Conservation (phyloP, 176 grass and related monocot species). For the Phoenix roebelenii region DNA sequence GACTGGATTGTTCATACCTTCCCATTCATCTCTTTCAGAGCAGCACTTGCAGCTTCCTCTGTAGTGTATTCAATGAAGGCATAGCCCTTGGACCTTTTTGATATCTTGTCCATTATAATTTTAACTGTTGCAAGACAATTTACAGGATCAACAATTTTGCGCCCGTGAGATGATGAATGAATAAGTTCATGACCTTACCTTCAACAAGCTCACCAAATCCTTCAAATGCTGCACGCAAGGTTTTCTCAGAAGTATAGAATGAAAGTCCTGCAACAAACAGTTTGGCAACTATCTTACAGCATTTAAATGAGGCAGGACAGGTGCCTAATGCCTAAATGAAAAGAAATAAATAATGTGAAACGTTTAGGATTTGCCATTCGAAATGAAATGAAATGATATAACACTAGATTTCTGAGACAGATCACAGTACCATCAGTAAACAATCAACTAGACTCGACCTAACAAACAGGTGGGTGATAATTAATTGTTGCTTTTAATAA, state of each 20-base stretch:
- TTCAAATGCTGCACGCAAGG: slow-evolving; percentile 72
- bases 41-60: slow-evolving; percentile 79
- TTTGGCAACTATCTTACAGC: neutral
- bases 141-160: slow-evolving; percentile 1
- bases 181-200: slow-evolving; percentile 25
- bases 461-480: no score
- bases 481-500: no score
- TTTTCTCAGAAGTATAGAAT: slow-evolving; percentile 95
- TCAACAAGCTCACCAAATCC: slow-evolving; percentile 85
- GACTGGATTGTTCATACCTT: slow-evolving; percentile 30
- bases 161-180: slow-evolving; percentile 9
- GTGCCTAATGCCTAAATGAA: no score
- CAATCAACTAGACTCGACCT: no score
- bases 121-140: slow-evolving; percentile 44
- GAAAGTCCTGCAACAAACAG: slow-evolving; percentile 56
- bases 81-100: slow-evolving; percentile 94
- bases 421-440: no score
- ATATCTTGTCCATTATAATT: slow-evolving; percentile 99
- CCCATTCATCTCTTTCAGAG: slow-evolving; percentile 96
- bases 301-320: no score
- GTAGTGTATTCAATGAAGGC: slow-evolving; percentile 96
- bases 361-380: no score
- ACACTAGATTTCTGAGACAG: no score
- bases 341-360: no score
- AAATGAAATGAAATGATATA: no score